Evolutionary conservation across 1,284 basidiomycete species (phyloP), one percentile per base, ranked within the genome.

Genomic region (Phellinidium pouzarii): DNA sequence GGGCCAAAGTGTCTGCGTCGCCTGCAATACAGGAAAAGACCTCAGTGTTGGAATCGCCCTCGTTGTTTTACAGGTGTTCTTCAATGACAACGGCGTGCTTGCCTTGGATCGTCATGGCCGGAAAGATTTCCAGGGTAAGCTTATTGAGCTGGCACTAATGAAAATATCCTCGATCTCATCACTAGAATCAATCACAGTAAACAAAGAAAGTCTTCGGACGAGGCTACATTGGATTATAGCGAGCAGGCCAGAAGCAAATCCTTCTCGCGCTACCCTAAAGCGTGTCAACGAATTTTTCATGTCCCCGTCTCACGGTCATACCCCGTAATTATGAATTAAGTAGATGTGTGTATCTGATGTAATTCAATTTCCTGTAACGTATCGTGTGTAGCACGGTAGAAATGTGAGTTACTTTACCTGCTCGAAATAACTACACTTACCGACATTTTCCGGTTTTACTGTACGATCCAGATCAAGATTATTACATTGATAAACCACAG

Each of bases 141-240:
- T 25, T 5, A 29, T 19, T 17, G 50, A n/a, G n/a, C 31, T n/a
- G 25, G 38, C 50, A 41, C 36, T 44, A 20, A 34, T 38, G 22
- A 14, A 22, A 23, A 52, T 52, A 57, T 2, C 52, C 58, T 5
- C 55, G 54, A 19, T 55, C 59, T 9, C 40, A 59, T 5, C 51
- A 54, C 29, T 58, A 60, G 3, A 20, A 59, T 57, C 42, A 43
- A 53, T 6, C 60, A 51, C 52, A 60, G 65, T 61, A 59, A 73
- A 69, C 60, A 91, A 93, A 64, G 67, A 74, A 20, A 69, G 76
- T 14, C 77, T 91, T 54, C 76, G 76, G 26, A 82, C 72, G 23
- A 72, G 90, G 12, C 69, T 93, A 34, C 82, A 92, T 61, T 93
- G 90, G 91, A 79, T 92, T 48, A 84, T 91, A 53, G 71, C 80